phyloP scores from a whole-genome alignment of 192 early-diverging fungal species.

The Hyaloraphidium curvatum region DNA sequence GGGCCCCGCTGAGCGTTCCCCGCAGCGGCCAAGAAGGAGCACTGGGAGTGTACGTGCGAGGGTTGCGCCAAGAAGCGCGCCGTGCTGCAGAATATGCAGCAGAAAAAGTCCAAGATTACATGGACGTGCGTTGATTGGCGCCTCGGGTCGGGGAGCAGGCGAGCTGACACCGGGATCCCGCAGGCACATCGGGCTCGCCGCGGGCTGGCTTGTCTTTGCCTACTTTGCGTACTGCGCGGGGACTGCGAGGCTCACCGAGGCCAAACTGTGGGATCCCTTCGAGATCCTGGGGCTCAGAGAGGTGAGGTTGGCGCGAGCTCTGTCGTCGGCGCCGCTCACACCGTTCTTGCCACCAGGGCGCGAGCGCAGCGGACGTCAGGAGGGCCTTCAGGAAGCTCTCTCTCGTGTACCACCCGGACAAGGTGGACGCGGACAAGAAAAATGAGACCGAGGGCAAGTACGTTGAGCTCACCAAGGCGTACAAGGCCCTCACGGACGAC shows the following conservation, averaged over 20 bases:
- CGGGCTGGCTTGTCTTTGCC: slow-evolving; percentile 49
- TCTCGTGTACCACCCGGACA: slow-evolving; percentile 55
- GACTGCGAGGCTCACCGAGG: slow-evolving; percentile 40
- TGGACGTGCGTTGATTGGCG: neutral
- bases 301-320: slow-evolving; percentile 16
- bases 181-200: slow-evolving; percentile 17
- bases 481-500: slow-evolving; percentile 86
- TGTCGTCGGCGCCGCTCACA: neutral
- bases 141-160: no score
- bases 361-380: slow-evolving; percentile 35
- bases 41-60: neutral
- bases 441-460: slow-evolving; percentile 52
- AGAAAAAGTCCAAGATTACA: neutral
- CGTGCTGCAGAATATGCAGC: neutral
- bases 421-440: slow-evolving; percentile 43
- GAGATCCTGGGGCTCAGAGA: slow-evolving; percentile 62
- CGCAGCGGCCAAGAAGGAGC: neutral
- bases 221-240: slow-evolving; percentile 41
- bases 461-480: slow-evolving; percentile 78
- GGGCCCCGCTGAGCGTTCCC: neutral
- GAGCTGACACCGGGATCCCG: slow-evolving; percentile 21
- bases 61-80: neutral
- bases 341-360: slow-evolving; percentile 12
- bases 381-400: slow-evolving; percentile 49
- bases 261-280: slow-evolving; percentile 81